Percentiles rank a stretch among this genome's conserved stretches.
Evolutionary conservation across 805 yeast species (phyloP).

Genomic region (Kregervanrija pseudodelftensis): DNA sequence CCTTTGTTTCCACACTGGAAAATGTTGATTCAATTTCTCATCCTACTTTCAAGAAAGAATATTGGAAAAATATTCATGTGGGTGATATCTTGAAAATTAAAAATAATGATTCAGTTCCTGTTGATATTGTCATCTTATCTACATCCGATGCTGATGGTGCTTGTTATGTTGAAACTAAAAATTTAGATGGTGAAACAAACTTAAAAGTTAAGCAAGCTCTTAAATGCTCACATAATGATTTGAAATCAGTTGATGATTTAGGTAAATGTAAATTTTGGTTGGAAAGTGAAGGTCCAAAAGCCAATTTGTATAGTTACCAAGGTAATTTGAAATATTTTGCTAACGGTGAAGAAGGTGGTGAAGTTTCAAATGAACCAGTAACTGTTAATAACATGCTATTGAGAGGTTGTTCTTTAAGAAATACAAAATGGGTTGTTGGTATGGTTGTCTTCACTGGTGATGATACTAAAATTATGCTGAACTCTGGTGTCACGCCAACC

Average conservation of each 20-base stretch:
- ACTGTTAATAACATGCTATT: constrained; percentile 62
- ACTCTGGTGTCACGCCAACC: constrained; percentile 74
- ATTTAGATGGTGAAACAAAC: constrained; percentile 76
- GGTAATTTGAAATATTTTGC: constrained; percentile 52
- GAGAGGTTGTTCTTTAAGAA: constrained; percentile 73
- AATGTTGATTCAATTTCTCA: constrained; percentile 9
- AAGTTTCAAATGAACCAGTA: constrained; percentile 50
- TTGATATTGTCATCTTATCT: constrained; percentile 60
- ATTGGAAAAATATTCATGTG: constrained; percentile 69
- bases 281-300: constrained; percentile 82
- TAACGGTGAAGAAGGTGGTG: constrained; percentile 26
- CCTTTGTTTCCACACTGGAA: constrained; percentile 24
- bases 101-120: constrained; percentile 72
- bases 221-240: constrained; percentile 40
- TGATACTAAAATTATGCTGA: constrained; percentile 76
- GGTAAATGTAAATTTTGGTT: constrained; percentile 52
- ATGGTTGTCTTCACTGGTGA: constrained; percentile 69
- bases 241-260: constrained; percentile 37
- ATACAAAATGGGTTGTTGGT: constrained; percentile 80
- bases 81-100: constrained; percentile 67
- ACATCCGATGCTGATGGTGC: constrained; percentile 64
- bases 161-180: constrained; percentile 72
- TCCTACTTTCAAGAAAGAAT: constrained; percentile 32
- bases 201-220: constrained; percentile 70
- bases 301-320: constrained; percentile 68